These are phyloP conservation scores for Radiomyces spectabilis DNA, from an alignment of 192 early-diverging fungal genomes.

Conservation along the genomic window DNA sequence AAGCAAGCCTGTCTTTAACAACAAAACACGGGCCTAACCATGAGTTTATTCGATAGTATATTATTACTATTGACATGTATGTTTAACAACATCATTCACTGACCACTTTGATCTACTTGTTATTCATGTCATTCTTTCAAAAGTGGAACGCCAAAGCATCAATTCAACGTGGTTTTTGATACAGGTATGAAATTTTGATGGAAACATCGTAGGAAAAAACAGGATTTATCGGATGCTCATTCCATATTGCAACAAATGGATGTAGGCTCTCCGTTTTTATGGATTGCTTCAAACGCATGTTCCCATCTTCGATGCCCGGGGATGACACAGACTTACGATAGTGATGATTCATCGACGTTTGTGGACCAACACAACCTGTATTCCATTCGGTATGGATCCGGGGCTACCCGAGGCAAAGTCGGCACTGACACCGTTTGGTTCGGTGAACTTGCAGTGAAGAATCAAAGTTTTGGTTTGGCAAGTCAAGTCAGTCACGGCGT, in stretches of 20 bases:
- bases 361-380: background rate
- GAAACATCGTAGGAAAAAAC: too few relatives aligned
- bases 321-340: too few relatives aligned
- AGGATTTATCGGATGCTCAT: too few relatives aligned
- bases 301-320: too few relatives aligned
- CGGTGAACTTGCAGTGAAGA: background rate
- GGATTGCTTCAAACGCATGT: background rate
- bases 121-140: too few relatives aligned
- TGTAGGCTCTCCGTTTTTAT: background rate
- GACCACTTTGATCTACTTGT: background rate
- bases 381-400: conserved; percentile 7
- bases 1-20: background rate
- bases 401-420: background rate
- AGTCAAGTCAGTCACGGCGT: too few relatives aligned
- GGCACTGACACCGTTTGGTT: conserved; percentile 6
- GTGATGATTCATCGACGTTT: too few relatives aligned
- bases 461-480: conserved; percentile 12
- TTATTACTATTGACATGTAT: conserved; percentile 1
- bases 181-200: too few relatives aligned
- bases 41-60: too few relatives aligned
- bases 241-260: too few relatives aligned
- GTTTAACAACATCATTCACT: too few relatives aligned
- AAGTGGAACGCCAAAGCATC: background rate
- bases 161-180: background rate
- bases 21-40: too few relatives aligned